Conservation (phyloP, 2,329 filamentous ascomycete genomes). For the Penicillium capsulatum region DNA sequence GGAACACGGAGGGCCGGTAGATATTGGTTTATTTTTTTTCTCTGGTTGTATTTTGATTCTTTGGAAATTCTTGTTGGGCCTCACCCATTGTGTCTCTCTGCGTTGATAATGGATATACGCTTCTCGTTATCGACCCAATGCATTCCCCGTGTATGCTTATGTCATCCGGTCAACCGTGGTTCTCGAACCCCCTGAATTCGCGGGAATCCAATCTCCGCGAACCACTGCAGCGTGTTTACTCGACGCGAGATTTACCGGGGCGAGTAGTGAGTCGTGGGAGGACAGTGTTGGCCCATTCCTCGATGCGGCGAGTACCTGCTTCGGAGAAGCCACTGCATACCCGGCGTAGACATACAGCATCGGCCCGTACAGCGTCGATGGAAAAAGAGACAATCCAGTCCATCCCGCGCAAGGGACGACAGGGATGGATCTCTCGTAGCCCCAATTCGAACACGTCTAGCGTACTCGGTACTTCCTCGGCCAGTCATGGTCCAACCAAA, state of each 20-base stretch:
- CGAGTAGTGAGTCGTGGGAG: neutral
- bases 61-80: neutral
- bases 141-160: too few relatives aligned
- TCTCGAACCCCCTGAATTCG: neutral
- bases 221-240: neutral
- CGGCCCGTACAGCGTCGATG: too few relatives aligned
- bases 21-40: constrained; percentile 1
- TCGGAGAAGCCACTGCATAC: too few relatives aligned
- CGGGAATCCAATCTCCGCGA: neutral
- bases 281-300: too few relatives aligned
- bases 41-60: constrained; percentile 16
- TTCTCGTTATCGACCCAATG: too few relatives aligned
- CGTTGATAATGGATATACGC: too few relatives aligned
- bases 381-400: too few relatives aligned
- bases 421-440: neutral
- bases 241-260: neutral
- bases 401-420: neutral
- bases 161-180: neutral
- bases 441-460: neutral
- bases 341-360: too few relatives aligned
- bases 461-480: constrained; percentile 13
- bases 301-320: too few relatives aligned
- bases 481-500: neutral
- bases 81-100: too few relatives aligned
- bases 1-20: neutral